phyloP scores from a whole-genome alignment of 2,329 filamentous ascomycete species.

The Alternaria triticimaculans region DNA sequence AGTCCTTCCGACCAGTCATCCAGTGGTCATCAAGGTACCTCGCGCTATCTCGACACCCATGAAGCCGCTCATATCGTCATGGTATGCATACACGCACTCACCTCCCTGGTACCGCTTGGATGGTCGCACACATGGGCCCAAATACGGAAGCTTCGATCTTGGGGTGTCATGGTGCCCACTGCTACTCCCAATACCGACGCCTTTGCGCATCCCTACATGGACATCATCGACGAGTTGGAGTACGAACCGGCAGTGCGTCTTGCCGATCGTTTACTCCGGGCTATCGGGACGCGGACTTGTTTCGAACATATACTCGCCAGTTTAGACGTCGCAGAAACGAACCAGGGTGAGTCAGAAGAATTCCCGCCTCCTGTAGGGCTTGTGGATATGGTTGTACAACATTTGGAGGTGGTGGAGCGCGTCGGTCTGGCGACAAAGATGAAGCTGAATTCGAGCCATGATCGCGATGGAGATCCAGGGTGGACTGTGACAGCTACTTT shows the following conservation, averaged over 20 bases:
- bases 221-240: conserved; percentile 54
- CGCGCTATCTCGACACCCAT: conserved; percentile 37
- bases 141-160: conserved; percentile 47
- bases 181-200: conserved; percentile 26
- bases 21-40: not conserved
- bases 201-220: conserved; percentile 39
- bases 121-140: conserved; percentile 42
- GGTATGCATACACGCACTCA: conserved; percentile 51
- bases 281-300: conserved; percentile 57
- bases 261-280: conserved; percentile 57
- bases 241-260: conserved; percentile 60
- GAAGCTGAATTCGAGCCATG: conserved; percentile 22
- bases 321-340: conserved; percentile 9
- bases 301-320: conserved; percentile 57
- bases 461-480: conserved; percentile 35
- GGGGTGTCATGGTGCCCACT: conserved; percentile 45
- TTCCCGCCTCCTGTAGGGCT: conserved; percentile 6
- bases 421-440: conserved; percentile 28
- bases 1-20: not conserved
- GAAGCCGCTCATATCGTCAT: conserved; percentile 52
- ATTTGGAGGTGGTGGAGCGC: conserved; percentile 33
- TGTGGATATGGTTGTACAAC: conserved; percentile 28
- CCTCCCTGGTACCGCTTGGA: conserved; percentile 40
- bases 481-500: conserved; percentile 47
- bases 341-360: not conserved